phyloP scores from a whole-genome alignment of 2,329 filamentous ascomycete species.

The Ceratocystis cacaofunesta region DNA sequence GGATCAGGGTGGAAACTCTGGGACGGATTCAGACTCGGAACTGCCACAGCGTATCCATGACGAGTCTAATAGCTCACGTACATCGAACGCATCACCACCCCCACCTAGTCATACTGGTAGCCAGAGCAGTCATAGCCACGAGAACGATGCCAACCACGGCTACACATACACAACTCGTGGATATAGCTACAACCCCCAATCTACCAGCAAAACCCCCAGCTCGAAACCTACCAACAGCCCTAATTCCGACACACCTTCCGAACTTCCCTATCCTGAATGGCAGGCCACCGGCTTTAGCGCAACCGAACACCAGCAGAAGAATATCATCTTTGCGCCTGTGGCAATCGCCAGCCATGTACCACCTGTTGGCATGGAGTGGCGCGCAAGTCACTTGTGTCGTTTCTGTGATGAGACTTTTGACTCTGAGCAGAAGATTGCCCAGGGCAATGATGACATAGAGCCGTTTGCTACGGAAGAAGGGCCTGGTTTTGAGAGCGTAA shows the following conservation, averaged over 20 bases:
- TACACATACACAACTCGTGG: neutral
- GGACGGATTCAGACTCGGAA: neutral
- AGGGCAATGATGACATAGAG: conserved; percentile 35
- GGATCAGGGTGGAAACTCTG: neutral
- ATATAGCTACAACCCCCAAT: neutral
- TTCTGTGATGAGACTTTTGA: conserved; percentile 39
- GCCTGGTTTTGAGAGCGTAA: conserved; percentile 33
- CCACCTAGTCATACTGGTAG: conserved; percentile 11
- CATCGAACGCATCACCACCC: conserved; percentile 11
- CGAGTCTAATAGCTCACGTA: neutral
- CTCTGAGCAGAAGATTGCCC: conserved; percentile 29
- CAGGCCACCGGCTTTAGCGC: conserved; percentile 33
- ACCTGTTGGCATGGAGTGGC: conserved; percentile 36
- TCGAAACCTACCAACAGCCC: conserved; percentile 12
- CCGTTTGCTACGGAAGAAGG: conserved; percentile 35
- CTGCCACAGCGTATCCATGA: conserved; percentile 1
- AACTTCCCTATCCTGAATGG: conserved; percentile 30
- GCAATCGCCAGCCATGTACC: conserved; percentile 43
- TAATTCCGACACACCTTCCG: conserved; percentile 20
- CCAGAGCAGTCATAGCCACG: neutral
- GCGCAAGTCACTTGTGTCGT: conserved; percentile 37
- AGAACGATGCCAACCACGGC: neutral
- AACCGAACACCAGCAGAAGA: conserved; percentile 32
- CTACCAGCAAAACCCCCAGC: neutral
- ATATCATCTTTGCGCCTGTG: conserved; percentile 40